Base-by-base conservation (phyloP, 139 green algal species). In the Axilococcus clingmanii region DNA sequence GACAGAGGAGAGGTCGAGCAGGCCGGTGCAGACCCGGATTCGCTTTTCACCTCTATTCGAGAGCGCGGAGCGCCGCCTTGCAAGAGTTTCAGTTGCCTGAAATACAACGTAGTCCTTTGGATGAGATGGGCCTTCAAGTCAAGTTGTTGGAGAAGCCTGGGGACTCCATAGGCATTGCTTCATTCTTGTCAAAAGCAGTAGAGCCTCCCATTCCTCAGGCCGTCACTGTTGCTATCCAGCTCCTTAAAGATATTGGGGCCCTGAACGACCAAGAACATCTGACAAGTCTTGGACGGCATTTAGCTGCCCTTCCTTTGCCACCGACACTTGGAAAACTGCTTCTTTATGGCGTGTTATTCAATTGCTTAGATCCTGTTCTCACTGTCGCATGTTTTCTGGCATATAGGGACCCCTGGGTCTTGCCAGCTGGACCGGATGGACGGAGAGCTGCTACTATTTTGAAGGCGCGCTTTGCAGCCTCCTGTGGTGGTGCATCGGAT, bases 1-100 rank as follows among this genome's bases (percentile, higher is more conserved):
- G 49, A 54, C 85, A 94, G 67, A 59, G 85, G 15, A 35, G 70
- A 11, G 85, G 85, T 1, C 68, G 85, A 11, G 85, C 85, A n/a
- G 84, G 84, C 12, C 68, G 85, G 12, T 79, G 69, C 43, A 83
- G 78, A 50, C 62, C 78, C 43, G 82, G 84, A 16, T 62, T 86
- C 25, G 81, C 72, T 61, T 94, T 83, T 69, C 78, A 94, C 57
- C 50, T 93, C 27, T 94, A 92, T 73, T 84, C 74, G 19, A 40
- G 44, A 17, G 22, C 36, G 30, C 68, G 85, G n/a, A 61, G 46
- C 44, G 44, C 59, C 24, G 35, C 52, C 3, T 57, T 85, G 44
- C 38, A 55, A 4, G 68, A 71, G 11, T 79, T 77, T 46, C 67
- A 79, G 59, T 46, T 76, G 41, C 74, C 78, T 17, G 74, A 87